phyloP scores from a whole-genome alignment of 2,329 filamentous ascomycete genomes.

The Epichloe uncinata region DNA sequence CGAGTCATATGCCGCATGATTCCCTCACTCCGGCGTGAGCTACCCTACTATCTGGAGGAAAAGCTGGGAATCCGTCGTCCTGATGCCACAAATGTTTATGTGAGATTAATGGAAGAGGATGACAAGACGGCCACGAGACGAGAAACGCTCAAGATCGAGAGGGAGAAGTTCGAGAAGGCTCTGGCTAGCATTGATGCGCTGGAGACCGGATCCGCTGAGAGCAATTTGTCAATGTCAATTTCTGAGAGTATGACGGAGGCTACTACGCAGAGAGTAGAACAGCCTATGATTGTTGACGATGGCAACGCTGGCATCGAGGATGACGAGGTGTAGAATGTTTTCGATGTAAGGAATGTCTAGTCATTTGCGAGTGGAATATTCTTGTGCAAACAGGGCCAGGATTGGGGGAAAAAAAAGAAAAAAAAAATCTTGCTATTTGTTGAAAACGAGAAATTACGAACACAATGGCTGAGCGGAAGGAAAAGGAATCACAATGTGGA shows the following conservation, averaged over 20 bases:
- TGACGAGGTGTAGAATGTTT: not conserved
- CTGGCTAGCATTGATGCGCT: slow-evolving; percentile 31
- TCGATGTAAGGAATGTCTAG: no score
- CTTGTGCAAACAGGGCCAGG: not conserved
- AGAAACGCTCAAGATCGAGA: slow-evolving; percentile 28
- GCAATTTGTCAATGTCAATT: slow-evolving; percentile 1
- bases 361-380: not conserved
- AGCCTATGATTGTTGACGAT: not conserved
- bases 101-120: slow-evolving; percentile 36
- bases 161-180: slow-evolving; percentile 32
- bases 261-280: slow-evolving; percentile 5
- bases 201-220: slow-evolving; percentile 19
- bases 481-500: not conserved
- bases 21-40: slow-evolving; percentile 26
- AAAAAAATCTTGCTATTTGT: not conserved
- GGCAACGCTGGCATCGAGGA: not conserved
- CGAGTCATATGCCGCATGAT: slow-evolving; percentile 36
- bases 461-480: not conserved
- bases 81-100: slow-evolving; percentile 20
- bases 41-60: slow-evolving; percentile 29
- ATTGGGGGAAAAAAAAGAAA: not conserved
- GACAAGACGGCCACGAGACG: slow-evolving; percentile 26
- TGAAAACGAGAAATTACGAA: not conserved
- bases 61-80: slow-evolving; percentile 27
- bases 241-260: slow-evolving; percentile 10